phyloP scores from a whole-genome alignment of 78 protist genomes.

The slime mould (Dictyostelium discoideum) region DNA sequence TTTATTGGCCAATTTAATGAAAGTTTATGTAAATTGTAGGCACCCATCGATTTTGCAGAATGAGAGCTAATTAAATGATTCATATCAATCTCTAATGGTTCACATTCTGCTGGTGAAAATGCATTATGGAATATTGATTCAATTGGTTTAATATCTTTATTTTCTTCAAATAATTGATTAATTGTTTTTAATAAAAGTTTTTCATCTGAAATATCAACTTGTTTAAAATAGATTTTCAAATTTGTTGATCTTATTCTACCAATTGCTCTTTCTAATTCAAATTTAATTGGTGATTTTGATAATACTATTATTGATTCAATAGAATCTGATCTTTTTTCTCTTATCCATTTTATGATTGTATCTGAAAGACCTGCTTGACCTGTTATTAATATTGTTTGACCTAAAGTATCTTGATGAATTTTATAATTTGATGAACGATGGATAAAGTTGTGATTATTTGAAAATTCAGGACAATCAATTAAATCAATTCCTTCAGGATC shows the following conservation, averaged over 20 bases:
- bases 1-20: neutral
- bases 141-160: neutral
- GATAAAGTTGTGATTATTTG: neutral
- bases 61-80: neutral
- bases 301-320: neutral
- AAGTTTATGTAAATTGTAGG: constrained; percentile 49
- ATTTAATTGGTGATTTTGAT: constrained; percentile 17
- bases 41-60: constrained; percentile 79
- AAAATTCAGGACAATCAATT: neutral
- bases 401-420: neutral
- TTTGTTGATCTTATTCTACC: neutral
- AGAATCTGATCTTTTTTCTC: neutral
- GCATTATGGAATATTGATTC: constrained; percentile 58
- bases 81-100: neutral
- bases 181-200: neutral
- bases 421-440: neutral
- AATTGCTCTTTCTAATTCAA: neutral
- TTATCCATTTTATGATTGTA: neutral
- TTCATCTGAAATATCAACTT: constrained; percentile 6
- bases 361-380: constrained; percentile 4
- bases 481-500: neutral
- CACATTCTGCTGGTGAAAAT: constrained; percentile 15
- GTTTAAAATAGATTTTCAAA: neutral
- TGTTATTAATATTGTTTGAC: neutral
- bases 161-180: neutral